phyloP scores from a whole-genome alignment of 176 grass and related monocot species.

The Oryza brachyantha region DNA sequence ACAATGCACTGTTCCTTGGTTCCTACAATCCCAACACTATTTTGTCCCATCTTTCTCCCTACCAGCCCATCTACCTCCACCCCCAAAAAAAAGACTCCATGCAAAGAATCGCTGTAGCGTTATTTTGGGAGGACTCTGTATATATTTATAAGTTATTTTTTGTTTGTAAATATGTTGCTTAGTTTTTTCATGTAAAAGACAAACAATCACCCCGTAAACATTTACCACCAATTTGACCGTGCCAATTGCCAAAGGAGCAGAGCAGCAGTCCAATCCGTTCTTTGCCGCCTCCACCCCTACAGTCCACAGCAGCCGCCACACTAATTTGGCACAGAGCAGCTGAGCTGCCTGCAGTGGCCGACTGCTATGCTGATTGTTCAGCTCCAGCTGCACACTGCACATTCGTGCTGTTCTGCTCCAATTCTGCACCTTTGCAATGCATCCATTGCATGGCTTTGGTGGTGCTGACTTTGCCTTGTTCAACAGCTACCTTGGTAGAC shows the following conservation, averaged over 20 bases:
- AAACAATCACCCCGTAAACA: too few relatives aligned
- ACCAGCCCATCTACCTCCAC: too few relatives aligned
- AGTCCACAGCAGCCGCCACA: not conserved
- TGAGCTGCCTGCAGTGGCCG: too few relatives aligned
- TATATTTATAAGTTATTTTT: too few relatives aligned
- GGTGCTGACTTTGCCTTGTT: not conserved
- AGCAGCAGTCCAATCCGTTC: not conserved
- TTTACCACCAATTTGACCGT: not conserved
- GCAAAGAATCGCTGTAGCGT: too few relatives aligned
- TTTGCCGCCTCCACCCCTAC: not conserved
- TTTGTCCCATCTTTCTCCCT: not conserved
- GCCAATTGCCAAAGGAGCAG: not conserved
- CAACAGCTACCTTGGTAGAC: not conserved
- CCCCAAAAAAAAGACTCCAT: too few relatives aligned
- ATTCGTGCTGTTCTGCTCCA: not conserved
- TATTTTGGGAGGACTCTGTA: too few relatives aligned
- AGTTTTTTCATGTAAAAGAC: too few relatives aligned
- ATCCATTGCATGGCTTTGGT: not conserved
- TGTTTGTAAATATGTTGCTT: too few relatives aligned
- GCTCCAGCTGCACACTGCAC: too few relatives aligned
- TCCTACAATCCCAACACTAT: not conserved
- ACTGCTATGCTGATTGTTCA: not conserved
- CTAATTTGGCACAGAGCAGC: not conserved
- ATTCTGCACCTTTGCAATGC: too few relatives aligned
- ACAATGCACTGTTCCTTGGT: not conserved